These are phyloP conservation scores for Alternaria hordeiaustralica DNA, from an alignment of 2,329 filamentous ascomycete genomes.

Conservation along the genomic window DNA sequence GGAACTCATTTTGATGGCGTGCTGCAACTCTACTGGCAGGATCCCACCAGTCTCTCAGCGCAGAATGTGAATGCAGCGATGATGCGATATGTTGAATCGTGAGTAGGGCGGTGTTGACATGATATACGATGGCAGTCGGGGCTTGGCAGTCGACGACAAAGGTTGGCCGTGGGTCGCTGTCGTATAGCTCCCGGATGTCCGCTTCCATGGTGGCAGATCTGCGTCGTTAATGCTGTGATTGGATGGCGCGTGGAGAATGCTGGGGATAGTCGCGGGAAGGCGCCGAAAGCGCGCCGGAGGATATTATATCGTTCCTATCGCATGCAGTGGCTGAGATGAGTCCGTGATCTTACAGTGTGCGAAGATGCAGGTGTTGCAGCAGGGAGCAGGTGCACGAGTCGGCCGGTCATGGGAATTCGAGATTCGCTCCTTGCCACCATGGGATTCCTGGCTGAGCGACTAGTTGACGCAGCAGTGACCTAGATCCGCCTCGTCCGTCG, in stretches of 20 bases:
- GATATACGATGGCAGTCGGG: conserved; percentile 1
- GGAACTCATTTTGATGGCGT: conserved; percentile 9
- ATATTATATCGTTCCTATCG: background rate
- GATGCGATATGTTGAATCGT: conserved; percentile 7
- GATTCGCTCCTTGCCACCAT: background rate
- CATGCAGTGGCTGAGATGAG: background rate
- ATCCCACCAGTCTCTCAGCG: conserved; percentile 22
- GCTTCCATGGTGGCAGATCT: conserved; percentile 12
- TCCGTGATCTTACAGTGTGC: background rate
- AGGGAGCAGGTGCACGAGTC: background rate
- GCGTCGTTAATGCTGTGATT: conserved; percentile 4
- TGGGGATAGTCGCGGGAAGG: background rate
- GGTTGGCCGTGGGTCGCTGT: conserved; percentile 19
- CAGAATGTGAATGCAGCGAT: conserved; percentile 8
- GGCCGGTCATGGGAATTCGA: background rate
- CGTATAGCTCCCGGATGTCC: conserved; percentile 16
- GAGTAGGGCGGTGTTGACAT: conserved; percentile 17
- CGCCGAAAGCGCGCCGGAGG: background rate
- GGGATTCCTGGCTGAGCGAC: conserved; percentile 5
- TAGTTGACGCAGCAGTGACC: conserved; percentile 1
- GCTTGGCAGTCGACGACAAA: conserved; percentile 18
- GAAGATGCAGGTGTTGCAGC: conserved; percentile 1
- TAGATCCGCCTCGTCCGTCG: background rate
- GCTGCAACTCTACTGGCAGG: conserved; percentile 10
- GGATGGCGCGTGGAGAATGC: background rate